A percentile compares a stretch with the other conserved stretches of the same genome.
Conservation (phyloP, 2,329 filamentous ascomycete genomes). For the Fusarium nodosum region DNA sequence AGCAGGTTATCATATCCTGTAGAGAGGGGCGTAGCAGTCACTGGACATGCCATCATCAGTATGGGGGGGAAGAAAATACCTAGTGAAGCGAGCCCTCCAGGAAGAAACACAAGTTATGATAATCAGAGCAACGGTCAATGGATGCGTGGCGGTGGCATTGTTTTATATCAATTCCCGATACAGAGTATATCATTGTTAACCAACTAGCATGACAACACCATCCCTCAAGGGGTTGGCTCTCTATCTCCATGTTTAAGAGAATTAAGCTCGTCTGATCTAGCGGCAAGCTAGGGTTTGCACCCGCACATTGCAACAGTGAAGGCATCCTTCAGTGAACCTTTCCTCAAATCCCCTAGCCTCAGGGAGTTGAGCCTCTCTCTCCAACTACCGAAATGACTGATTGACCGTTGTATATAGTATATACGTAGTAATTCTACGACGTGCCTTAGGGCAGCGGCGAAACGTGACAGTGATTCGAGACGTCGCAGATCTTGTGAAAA, state of each 20-base stretch:
- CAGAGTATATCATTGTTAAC: constrained; percentile 13
- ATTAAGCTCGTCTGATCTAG: constrained; percentile 48
- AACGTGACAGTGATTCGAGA: constrained; percentile 8
- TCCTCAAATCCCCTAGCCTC: constrained; percentile 46
- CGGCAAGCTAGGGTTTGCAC: constrained; percentile 44
- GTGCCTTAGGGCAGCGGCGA: not conserved
- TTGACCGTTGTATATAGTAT: constrained; percentile 10
- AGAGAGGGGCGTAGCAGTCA: not conserved
- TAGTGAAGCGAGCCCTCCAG: not conserved
- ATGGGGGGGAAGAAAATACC: not conserved
- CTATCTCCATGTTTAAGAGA: constrained; percentile 35
- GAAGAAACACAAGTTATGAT: not conserved
- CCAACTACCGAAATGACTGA: constrained; percentile 24
- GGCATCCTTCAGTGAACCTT: constrained; percentile 38
- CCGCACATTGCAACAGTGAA: constrained; percentile 39
- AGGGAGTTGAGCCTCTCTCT: constrained; percentile 29
- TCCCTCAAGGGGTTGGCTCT: constrained; percentile 40
- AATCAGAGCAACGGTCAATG: not conserved
- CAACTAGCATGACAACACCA: constrained; percentile 29
- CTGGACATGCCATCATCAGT: not conserved
- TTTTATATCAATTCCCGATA: constrained; percentile 1
- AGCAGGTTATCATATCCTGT: not conserved
- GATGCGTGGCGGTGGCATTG: not conserved
- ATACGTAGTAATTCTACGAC: not conserved
- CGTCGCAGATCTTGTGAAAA: constrained; percentile 24